A percentile compares a stretch with the other conserved stretches of the same genome.
Conservation (phyloP, 805 yeast genomes). For the Saccharomycopsis capsularis region DNA sequence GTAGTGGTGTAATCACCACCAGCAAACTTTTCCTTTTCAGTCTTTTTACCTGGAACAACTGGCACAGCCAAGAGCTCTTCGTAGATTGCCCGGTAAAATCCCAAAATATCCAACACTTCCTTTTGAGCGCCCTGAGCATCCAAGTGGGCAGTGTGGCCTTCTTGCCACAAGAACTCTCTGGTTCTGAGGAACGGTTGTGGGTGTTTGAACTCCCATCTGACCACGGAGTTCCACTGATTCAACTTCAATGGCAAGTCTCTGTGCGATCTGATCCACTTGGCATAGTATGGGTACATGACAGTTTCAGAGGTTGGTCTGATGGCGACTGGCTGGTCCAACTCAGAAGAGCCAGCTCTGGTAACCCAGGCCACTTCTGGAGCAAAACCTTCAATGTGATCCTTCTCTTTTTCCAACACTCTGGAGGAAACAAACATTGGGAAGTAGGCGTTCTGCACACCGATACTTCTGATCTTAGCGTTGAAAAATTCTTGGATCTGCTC, state of each 20-base stretch:
- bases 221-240: conserved; percentile 99
- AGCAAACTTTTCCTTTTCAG: conserved; percentile 97
- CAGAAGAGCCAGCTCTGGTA: conserved; percentile 89
- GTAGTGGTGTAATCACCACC: conserved; percentile 97
- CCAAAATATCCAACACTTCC: conserved; percentile 83
- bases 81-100: conserved; percentile 77
- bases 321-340: conserved; percentile 96
- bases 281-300: conserved; percentile 98
- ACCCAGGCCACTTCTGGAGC: conserved; percentile 99
- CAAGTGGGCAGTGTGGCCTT: conserved; percentile 97
- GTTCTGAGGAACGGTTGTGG: conserved; percentile 99
- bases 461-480: conserved; percentile 66
- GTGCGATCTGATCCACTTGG: conserved; percentile 98
- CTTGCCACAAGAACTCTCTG: conserved; percentile 99
- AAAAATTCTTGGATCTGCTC: conserved; percentile 88
- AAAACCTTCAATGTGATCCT: conserved; percentile 97
- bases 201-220: conserved; percentile 99
- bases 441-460: conserved; percentile 92
- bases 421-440: conserved; percentile 98
- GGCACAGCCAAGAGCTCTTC: conserved; percentile 95
- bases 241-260: conserved; percentile 94
- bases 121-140: conserved; percentile 70
- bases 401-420: conserved; percentile 90
- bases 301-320: conserved; percentile 99
- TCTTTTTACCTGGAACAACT: conserved; percentile 88